phyloP scores from a whole-genome alignment of 2,329 filamentous ascomycete species.

The Cercospora janseana region DNA sequence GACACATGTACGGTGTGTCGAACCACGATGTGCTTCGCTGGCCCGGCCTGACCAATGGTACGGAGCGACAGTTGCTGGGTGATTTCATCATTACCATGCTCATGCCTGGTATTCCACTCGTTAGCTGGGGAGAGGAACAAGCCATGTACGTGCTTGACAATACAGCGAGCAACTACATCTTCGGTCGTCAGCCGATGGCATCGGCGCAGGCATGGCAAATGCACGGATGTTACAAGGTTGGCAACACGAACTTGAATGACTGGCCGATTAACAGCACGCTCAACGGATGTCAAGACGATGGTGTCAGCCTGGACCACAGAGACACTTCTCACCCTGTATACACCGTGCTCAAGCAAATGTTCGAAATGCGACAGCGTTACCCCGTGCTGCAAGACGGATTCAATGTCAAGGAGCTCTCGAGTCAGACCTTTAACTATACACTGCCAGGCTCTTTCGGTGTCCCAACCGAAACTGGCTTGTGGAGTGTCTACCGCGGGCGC shows the following conservation, averaged over 20 bases:
- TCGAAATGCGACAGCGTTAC: constrained; percentile 57
- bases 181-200: constrained; percentile 62
- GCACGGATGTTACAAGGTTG: constrained; percentile 62
- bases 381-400: constrained; percentile 61
- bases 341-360: constrained; percentile 62
- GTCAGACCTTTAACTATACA: constrained; percentile 52
- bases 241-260: constrained; percentile 56
- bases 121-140: constrained; percentile 66
- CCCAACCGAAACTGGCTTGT: constrained; percentile 59
- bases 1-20: constrained; percentile 63
- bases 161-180: constrained; percentile 64
- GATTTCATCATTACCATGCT: constrained; percentile 59
- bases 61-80: constrained; percentile 57
- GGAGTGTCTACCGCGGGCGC: constrained; percentile 56
- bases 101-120: constrained; percentile 59
- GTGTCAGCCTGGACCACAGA: constrained; percentile 59
- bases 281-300: constrained; percentile 57
- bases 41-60: constrained; percentile 59
- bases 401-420: constrained; percentile 55
- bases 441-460: constrained; percentile 54
- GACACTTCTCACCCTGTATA: constrained; percentile 62
- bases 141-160: constrained; percentile 63
- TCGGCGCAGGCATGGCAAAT: constrained; percentile 61
- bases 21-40: constrained; percentile 67
- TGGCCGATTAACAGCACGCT: constrained; percentile 57